These are phyloP conservation scores for Hordeum marinum DNA, from an alignment of 176 grass and related monocot genomes.

Conservation along the genomic window DNA sequence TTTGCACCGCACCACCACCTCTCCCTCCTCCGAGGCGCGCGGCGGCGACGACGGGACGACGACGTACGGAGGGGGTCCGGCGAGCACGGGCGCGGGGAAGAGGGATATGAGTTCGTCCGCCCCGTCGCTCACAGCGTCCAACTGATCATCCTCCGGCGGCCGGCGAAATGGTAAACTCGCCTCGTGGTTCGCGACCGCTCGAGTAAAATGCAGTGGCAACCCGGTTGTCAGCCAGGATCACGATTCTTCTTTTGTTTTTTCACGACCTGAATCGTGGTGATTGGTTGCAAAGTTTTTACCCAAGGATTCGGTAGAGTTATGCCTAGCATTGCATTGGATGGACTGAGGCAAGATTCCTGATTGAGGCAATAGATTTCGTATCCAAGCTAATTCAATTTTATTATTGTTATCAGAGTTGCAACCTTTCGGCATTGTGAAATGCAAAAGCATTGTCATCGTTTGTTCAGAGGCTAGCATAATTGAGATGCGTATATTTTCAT, in stretches of 20 bases:
- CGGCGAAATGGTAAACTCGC: slow-evolving; percentile 33
- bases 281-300: not conserved
- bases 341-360: not conserved
- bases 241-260: not conserved
- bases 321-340: not conserved
- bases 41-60: not conserved
- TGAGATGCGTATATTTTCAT: not conserved
- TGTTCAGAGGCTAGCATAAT: not conserved
- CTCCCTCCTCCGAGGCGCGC: not conserved
- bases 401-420: not conserved
- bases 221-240: not conserved
- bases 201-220: not conserved
- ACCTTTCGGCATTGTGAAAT: not conserved
- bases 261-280: not conserved
- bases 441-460: not conserved
- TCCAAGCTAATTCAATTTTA: not conserved
- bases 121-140: not conserved
- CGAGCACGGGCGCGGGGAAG: not conserved
- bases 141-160: slow-evolving; percentile 11
- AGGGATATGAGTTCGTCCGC: slow-evolving; percentile 11
- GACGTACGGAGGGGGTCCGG: not conserved
- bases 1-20: slow-evolving; percentile 21
- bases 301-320: not conserved
- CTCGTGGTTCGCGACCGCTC: not conserved
- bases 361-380: not conserved